Base-by-base conservation (phyloP, 805 yeast genomes). In the Suhomyces sp. region DNA sequence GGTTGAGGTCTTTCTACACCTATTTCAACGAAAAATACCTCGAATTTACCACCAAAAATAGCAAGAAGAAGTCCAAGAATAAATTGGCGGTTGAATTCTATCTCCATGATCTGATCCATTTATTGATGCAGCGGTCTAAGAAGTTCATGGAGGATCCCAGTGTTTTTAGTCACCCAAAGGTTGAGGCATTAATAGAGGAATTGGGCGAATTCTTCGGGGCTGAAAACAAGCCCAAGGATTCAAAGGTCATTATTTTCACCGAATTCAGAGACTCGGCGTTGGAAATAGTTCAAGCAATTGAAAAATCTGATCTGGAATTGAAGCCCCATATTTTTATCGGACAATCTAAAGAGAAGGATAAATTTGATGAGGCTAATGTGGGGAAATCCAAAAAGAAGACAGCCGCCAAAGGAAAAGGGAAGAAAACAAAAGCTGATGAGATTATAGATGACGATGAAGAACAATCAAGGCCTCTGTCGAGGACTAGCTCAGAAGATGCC, bases 321-420 rank as follows among this genome's bases (percentile, higher is more conserved):
- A 73, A 74, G 32, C 86, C 98, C 0, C 95, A 87, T 54, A 77
- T 91, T 16, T 93, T 93, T 54, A 87, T 93, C 43, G 99, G 99
- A 0, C 99, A 93, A 54, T 74, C 95, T 0, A 76, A 74, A 42
- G 90, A 80, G 36, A 80, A 78, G 50, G 87, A 80, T 31, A 77
- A 72, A 21, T 81, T 81, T 53, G 84, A 81, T 51, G 81, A 81
- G 40, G 74, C 60, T 3, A 65, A 64, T 5, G 74, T 74, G 40
- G 57, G 68, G 28, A 60, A 63, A 23, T 68, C 70, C 19, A 53
- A 48, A 25, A 33, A 38, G 26, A 36, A 26, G 23, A 28, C 18
- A 11, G 72, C 68, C 42, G 71, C 74, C 42, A 65, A 61, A 36
- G 58, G 58, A 35, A 60, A 60, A 34, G 43, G 37, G 19, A 43